A percentile compares a stretch with the other conserved stretches of the same genome.
These are phyloP conservation scores for Dothidotthia symphoricarpi DNA, from an alignment of 2,329 filamentous ascomycete species.

Conservation along the genomic window DNA sequence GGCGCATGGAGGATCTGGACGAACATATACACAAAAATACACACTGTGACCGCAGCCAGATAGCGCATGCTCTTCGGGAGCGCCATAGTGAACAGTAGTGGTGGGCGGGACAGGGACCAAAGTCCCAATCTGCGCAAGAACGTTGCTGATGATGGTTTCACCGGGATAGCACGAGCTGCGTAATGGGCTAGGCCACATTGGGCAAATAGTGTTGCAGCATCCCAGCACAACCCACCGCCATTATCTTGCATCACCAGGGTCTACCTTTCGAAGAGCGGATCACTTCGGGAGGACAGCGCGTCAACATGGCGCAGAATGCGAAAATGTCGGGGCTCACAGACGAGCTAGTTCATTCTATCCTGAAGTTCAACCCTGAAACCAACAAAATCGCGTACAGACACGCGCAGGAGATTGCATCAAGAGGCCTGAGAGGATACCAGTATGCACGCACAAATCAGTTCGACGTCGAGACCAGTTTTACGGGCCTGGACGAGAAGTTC, in stretches of 20 bases:
- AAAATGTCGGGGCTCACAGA: constrained; percentile 64
- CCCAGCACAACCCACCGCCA: constrained; percentile 11
- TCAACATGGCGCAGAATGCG: constrained; percentile 68
- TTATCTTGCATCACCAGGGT: constrained; percentile 2
- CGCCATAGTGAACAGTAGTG: constrained; percentile 61
- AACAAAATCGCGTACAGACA: constrained; percentile 39
- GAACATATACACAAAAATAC: constrained; percentile 76
- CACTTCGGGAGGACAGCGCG: constrained; percentile 3
- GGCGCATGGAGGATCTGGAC: constrained; percentile 69
- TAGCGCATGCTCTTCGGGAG: constrained; percentile 81
- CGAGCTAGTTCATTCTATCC: constrained; percentile 66
- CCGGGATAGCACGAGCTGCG: constrained; percentile 4
- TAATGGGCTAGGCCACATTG: constrained; percentile 9
- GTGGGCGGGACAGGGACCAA: neutral
- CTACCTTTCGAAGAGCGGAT: neutral
- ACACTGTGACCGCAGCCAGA: constrained; percentile 67
- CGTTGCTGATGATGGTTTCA: constrained; percentile 6
- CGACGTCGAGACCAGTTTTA: constrained; percentile 43
- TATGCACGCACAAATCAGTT: constrained; percentile 51
- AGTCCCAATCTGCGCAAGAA: constrained; percentile 10
- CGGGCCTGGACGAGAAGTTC: constrained; percentile 77
- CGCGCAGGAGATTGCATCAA: constrained; percentile 42
- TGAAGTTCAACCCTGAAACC: constrained; percentile 47
- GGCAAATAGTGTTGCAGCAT: constrained; percentile 4
- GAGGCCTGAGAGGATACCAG: constrained; percentile 42